A percentile compares a stretch with the other conserved stretches of the same genome.
Evolutionary conservation across 2,329 filamentous ascomycete genomes (phyloP).

Genomic region (Aspergillus flavus): DNA sequence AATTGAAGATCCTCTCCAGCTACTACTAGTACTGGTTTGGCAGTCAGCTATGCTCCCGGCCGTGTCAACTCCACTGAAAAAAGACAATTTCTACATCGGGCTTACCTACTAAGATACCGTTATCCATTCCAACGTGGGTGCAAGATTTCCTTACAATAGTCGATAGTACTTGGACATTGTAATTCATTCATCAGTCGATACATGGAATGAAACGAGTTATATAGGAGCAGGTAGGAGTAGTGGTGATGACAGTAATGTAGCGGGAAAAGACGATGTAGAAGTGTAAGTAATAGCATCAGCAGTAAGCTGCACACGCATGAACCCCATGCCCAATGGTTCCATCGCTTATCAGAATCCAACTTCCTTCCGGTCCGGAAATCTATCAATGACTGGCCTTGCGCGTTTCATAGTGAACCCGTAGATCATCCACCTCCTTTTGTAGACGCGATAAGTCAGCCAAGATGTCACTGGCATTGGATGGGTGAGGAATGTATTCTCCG

Average conservation of each 20-base stretch:
- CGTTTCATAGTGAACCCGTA: slow-evolving; percentile 43
- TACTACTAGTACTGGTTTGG: not conserved
- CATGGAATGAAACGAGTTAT: slow-evolving; percentile 10
- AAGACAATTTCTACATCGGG: not conserved
- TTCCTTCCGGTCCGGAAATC: not conserved
- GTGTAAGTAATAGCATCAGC: not conserved
- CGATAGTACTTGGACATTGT: not conserved
- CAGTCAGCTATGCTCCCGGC: not conserved
- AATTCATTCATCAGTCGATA: slow-evolving; percentile 12
- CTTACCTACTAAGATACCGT: not conserved
- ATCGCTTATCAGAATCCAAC: not conserved
- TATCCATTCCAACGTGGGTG: no score
- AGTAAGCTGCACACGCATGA: not conserved
- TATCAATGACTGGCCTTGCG: slow-evolving; percentile 32
- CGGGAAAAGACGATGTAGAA: not conserved
- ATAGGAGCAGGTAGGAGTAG: not conserved
- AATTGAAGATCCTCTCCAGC: not conserved
- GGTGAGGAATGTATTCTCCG: slow-evolving; percentile 36
- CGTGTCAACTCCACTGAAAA: not conserved
- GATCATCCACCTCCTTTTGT: slow-evolving; percentile 73
- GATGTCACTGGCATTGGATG: slow-evolving; percentile 58
- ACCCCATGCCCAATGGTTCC: not conserved
- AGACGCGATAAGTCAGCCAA: slow-evolving; percentile 72
- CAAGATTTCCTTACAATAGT: not conserved
- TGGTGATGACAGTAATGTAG: no score